Percentiles rank a stretch among this genome's conserved stretches.
These are phyloP conservation scores for Trichoderma harzianum DNA, from an alignment of 2,329 filamentous ascomycete genomes.

Conservation along the genomic window DNA sequence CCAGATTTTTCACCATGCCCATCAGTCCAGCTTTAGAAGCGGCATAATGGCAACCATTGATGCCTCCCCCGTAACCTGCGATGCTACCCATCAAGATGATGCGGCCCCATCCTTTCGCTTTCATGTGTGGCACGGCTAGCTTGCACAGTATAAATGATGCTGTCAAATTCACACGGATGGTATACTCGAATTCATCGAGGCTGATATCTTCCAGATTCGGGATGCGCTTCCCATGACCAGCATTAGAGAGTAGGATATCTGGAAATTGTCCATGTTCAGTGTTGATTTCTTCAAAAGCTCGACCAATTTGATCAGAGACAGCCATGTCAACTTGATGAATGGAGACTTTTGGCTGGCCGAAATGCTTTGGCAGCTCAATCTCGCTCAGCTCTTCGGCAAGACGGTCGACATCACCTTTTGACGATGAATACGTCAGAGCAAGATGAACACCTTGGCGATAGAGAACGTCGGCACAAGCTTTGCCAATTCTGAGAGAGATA, in stretches of 20 bases:
- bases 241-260: conserved; percentile 41
- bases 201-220: conserved; percentile 54
- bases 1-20: not conserved
- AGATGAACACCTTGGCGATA: not conserved
- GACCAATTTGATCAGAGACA: not conserved
- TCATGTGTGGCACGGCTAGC: not conserved
- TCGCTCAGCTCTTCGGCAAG: not conserved
- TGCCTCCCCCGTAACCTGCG: not conserved
- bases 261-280: not conserved
- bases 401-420: not conserved
- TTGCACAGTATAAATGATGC: conserved; percentile 46
- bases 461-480: not conserved
- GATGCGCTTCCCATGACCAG: conserved; percentile 63
- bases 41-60: not conserved
- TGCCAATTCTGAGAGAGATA: not conserved
- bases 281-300: not conserved
- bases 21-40: not conserved
- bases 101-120: not conserved
- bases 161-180: conserved; percentile 58
- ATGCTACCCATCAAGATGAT: not conserved
- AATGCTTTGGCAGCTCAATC: not conserved
- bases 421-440: not conserved
- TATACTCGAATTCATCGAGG: conserved; percentile 62
- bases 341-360: not conserved
- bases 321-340: not conserved